Conservation (phyloP, 2,329 filamentous ascomycete species). For the Scedosporium minutisporum region DNA sequence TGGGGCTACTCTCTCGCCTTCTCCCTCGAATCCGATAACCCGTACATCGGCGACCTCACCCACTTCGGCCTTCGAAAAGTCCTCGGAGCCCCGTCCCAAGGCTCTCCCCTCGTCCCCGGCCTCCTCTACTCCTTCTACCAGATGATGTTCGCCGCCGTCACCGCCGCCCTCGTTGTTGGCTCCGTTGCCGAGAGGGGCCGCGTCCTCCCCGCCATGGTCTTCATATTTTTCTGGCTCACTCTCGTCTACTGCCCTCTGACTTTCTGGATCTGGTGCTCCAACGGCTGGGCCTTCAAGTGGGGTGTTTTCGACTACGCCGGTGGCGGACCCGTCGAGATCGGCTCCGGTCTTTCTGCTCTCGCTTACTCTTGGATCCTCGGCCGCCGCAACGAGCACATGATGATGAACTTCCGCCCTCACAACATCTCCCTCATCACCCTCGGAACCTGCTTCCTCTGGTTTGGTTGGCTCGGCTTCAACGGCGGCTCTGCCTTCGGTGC, state of each 20-base stretch:
- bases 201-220: slow-evolving; percentile 87
- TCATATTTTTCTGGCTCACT: slow-evolving; percentile 92
- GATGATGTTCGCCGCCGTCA: slow-evolving; percentile 93
- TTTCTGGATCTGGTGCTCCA: slow-evolving; percentile 93
- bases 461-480: slow-evolving; percentile 98
- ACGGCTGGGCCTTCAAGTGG: slow-evolving; percentile 86
- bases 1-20: slow-evolving; percentile 98
- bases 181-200: slow-evolving; percentile 91
- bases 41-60: slow-evolving; percentile 82
- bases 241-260: slow-evolving; percentile 94
- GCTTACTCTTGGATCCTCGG: slow-evolving; percentile 95
- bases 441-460: slow-evolving; percentile 93
- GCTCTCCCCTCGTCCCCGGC: slow-evolving; percentile 78
- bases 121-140: slow-evolving; percentile 93
- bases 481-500: slow-evolving; percentile 90
- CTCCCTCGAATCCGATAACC: slow-evolving; percentile 68
- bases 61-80: slow-evolving; percentile 86
- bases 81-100: slow-evolving; percentile 73
- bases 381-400: slow-evolving; percentile 96
- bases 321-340: slow-evolving; percentile 94
- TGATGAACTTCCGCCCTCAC: slow-evolving; percentile 98
- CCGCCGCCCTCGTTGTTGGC: slow-evolving; percentile 77
- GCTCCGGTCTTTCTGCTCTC: slow-evolving; percentile 81
- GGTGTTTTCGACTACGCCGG: slow-evolving; percentile 95
- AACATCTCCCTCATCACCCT: slow-evolving; percentile 97